A percentile compares a stretch with the other conserved stretches of the same genome.
phyloP scores from a whole-genome alignment of 163 green algal species.

The Prototheca stagnorum region DNA sequence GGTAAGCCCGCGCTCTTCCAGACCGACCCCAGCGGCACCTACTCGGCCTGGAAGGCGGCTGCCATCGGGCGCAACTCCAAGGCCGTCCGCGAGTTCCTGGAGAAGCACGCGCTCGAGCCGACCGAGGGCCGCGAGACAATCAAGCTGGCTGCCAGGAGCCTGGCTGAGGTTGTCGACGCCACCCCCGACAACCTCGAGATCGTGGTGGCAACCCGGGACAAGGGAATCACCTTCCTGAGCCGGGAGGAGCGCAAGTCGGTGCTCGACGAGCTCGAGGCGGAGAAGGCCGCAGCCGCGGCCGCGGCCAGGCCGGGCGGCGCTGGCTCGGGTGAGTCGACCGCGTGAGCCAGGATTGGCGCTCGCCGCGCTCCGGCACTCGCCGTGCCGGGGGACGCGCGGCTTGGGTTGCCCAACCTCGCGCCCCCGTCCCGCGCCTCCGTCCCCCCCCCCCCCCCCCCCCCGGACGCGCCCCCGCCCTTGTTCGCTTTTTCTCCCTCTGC shows the following conservation, averaged over 20 bases:
- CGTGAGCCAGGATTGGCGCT: no score
- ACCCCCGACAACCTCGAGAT: slow-evolving; percentile 89
- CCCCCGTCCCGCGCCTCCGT: no score
- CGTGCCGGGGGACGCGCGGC: no score
- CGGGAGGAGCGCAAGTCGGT: slow-evolving; percentile 79
- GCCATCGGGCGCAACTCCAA: slow-evolving; percentile 95
- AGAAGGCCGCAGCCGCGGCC: slow-evolving; percentile 62
- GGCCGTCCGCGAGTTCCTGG: slow-evolving; percentile 89
- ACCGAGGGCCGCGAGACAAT: slow-evolving; percentile 62
- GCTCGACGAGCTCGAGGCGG: slow-evolving; percentile 73
- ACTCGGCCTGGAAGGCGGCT: slow-evolving; percentile 92
- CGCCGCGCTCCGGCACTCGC: no score
- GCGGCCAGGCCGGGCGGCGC: not conserved
- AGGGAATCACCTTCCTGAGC: slow-evolving; percentile 48
- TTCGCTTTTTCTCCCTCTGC: no score
- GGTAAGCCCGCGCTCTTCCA: slow-evolving; percentile 70
- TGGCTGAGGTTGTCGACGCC: slow-evolving; percentile 91
- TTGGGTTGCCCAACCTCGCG: no score
- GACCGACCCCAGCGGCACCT: slow-evolving; percentile 92
- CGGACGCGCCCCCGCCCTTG: no score
- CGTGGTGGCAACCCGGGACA: slow-evolving; percentile 54
- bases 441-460: no score
- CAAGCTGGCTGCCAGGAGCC: slow-evolving; percentile 77
- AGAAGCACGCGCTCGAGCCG: slow-evolving; percentile 77
- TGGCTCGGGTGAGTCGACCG: no score